A percentile compares a stretch with the other conserved stretches of the same genome.
Conservation (phyloP, 2,329 filamentous ascomycete genomes). For the Pseudocercospora eumusae region DNA sequence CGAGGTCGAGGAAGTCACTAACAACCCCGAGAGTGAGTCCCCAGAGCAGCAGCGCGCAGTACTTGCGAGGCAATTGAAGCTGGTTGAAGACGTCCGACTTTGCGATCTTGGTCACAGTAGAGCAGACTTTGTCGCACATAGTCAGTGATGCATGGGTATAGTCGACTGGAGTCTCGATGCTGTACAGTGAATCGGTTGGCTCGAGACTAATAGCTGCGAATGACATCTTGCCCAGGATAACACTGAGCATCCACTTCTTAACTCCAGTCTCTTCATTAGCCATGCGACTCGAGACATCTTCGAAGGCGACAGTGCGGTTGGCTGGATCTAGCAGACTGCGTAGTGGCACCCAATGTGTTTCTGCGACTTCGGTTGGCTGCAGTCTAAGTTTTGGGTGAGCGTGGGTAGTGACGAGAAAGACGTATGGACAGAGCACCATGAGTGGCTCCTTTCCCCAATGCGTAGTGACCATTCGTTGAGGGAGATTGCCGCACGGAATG, state of each 20-base stretch:
- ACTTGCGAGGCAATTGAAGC: constrained; percentile 40
- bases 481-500: constrained; percentile 61
- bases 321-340: constrained; percentile 61
- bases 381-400: constrained; percentile 59
- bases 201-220: constrained; percentile 65
- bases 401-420: constrained; percentile 63
- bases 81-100: constrained; percentile 36
- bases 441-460: constrained; percentile 65
- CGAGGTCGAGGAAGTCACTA: constrained; percentile 66
- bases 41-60: constrained; percentile 63
- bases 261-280: constrained; percentile 57
- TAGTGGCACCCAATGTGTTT: constrained; percentile 69
- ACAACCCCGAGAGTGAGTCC: constrained; percentile 67
- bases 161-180: constrained; percentile 44
- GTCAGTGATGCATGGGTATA: constrained; percentile 27
- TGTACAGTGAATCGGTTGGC: constrained; percentile 63
- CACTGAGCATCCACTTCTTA: constrained; percentile 56
- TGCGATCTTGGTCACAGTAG: constrained; percentile 24
- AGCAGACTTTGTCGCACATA: constrained; percentile 20
- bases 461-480: constrained; percentile 66
- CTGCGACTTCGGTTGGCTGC: constrained; percentile 69
- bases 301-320: constrained; percentile 62
- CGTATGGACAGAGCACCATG: constrained; percentile 69
- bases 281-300: constrained; percentile 65
- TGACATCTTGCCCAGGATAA: constrained; percentile 65